Evolutionary conservation across 2,329 filamentous ascomycete species (phyloP).

Genomic region (Elsinoe necatrix): DNA sequence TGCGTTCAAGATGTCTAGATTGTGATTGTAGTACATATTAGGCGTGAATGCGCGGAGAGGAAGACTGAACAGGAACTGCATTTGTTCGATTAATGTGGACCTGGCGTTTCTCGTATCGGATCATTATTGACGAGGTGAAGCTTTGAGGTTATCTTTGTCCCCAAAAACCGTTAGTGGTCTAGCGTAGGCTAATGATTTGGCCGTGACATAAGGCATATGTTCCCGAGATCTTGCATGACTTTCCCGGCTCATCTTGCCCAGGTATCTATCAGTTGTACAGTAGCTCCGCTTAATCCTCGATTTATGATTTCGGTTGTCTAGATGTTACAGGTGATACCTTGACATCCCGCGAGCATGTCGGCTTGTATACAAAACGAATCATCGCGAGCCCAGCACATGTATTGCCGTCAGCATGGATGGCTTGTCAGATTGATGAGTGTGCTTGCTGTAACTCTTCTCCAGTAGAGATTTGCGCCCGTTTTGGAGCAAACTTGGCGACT

Average conservation of each 20-base stretch:
- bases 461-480: too few species aligned
- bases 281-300: too few species aligned
- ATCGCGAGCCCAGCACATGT: too few species aligned
- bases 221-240: neutral
- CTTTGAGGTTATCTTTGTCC: neutral
- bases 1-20: neutral
- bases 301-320: too few species aligned
- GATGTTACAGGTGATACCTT: too few species aligned
- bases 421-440: too few species aligned
- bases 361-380: too few species aligned
- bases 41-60: neutral
- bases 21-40: neutral
- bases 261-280: too few species aligned
- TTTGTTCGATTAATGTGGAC: neutral
- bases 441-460: too few species aligned
- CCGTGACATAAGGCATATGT: neutral
- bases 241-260: too few species aligned
- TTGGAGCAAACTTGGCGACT: neutral
- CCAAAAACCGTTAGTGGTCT: neutral
- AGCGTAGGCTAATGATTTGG: neutral
- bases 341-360: too few species aligned
- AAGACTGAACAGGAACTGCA: neutral
- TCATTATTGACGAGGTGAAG: neutral
- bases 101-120: neutral
- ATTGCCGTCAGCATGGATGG: too few species aligned